Percentiles rank a stretch among this genome's conserved stretches.
phyloP scores from a whole-genome alignment of 306 rosid genomes.

The Citrullus colocynthis region DNA sequence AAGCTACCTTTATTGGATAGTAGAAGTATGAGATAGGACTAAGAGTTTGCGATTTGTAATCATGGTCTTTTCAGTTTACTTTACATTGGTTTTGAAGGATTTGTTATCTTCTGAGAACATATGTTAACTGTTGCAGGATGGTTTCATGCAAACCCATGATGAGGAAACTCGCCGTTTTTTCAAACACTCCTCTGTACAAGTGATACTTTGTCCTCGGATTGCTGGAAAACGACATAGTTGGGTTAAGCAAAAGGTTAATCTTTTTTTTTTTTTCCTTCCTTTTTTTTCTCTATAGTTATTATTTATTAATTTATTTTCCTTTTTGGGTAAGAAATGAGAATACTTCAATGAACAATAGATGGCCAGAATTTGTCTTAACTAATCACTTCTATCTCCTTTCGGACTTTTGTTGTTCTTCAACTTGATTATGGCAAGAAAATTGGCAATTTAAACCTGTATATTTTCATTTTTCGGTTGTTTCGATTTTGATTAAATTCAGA shows the following conservation, averaged over 20 bases:
- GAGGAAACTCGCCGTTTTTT: constrained; percentile 93
- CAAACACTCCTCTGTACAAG: constrained; percentile 88
- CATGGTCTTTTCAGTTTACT: background rate
- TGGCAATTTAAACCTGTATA: background rate
- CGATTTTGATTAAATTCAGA: background rate
- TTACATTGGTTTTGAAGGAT: background rate
- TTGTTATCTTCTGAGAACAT: background rate
- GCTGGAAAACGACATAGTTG: constrained; percentile 93
- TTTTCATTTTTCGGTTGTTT: background rate
- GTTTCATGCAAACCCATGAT: constrained; percentile 94
- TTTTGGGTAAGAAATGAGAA: background rate
- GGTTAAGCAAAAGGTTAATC: constrained; percentile 65
- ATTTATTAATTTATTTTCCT: background rate
- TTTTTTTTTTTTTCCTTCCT: background rate
- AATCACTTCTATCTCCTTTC: background rate
- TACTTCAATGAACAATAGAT: background rate
- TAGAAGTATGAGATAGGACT: background rate
- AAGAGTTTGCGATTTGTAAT: background rate
- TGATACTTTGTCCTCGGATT: constrained; percentile 74
- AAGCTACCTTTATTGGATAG: constrained; percentile 4
- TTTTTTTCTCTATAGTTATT: background rate
- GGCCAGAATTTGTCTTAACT: background rate
- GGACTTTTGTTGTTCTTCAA: constrained; percentile 6
- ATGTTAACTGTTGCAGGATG: constrained; percentile 45
- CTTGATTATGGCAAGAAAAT: background rate